Evolutionary conservation across 768 basidiomycete species (phyloP).

Genomic region (Suillus luteus): DNA sequence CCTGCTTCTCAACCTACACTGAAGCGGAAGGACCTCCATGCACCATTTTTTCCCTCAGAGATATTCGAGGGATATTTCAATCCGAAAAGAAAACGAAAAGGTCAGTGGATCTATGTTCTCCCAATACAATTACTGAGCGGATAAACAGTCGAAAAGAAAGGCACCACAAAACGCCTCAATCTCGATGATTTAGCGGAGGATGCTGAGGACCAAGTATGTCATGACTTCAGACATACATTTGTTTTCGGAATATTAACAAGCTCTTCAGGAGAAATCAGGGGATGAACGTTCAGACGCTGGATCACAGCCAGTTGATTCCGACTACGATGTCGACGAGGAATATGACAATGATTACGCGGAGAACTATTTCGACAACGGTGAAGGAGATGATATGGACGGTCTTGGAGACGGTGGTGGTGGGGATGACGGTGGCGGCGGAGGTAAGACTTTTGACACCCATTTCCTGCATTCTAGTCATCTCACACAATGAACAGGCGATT

Average conservation of each 20-base stretch:
- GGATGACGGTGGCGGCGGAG: conserved; percentile 65
- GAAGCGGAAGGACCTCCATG: conserved; percentile 69
- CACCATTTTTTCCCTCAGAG: conserved; percentile 75
- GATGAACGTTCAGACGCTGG: conserved; percentile 70
- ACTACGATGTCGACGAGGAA: conserved; percentile 88
- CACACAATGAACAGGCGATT: conserved; percentile 20
- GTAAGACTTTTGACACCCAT: conserved; percentile 15
- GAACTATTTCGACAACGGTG: conserved; percentile 91
- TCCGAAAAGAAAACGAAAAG: conserved; percentile 63
- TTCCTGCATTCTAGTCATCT: not conserved
- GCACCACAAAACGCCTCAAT: conserved; percentile 48
- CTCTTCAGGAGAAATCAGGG: conserved; percentile 62
- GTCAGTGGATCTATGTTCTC: conserved; percentile 26
- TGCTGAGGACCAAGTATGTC: conserved; percentile 55
- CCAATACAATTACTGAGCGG: not conserved
- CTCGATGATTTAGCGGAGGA: conserved; percentile 71
- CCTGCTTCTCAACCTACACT: conserved; percentile 61
- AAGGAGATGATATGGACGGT: conserved; percentile 79
- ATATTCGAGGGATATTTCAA: conserved; percentile 83
- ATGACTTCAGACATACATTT: not conserved
- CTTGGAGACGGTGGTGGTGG: conserved; percentile 68
- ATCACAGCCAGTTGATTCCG: conserved; percentile 65
- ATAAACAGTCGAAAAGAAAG: conserved; percentile 33
- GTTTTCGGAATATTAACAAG: not conserved
- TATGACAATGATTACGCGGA: conserved; percentile 91